Evolutionary conservation across 139 green algal genomes (phyloP), one percentile per base, ranked within the genome.

Genomic region (Ettlia oleoabundans): DNA sequence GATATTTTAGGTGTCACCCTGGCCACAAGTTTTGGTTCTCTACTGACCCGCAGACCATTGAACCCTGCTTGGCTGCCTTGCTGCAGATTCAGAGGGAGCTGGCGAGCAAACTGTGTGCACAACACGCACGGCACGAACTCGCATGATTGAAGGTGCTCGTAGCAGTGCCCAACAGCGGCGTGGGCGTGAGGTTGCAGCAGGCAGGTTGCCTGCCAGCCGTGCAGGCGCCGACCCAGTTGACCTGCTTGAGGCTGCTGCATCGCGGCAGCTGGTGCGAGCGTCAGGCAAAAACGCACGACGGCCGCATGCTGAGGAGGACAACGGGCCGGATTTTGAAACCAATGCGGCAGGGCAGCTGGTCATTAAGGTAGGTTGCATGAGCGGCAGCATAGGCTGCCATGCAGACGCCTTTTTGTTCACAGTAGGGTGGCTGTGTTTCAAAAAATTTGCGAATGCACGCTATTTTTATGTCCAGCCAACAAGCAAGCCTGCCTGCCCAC

Each of bases 221-320:
- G 43, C 32, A 2, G 88, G 79, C 4, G 89, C 64, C 5, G 94
- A 98, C 30, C 93, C 94, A 1, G 78, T 97, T 68, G 90, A 99
- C 80, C 86, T 99, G 61, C 85, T 99, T 79, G 94, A 98, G 35
- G 69, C 86, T 1, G 76, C 76, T 3, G 86, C 88, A 9, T 89
- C 93, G 2, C 84, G 94, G 13, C 64, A 89, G 71, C 69, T 94
- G 26, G 67, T 87, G 83, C 76, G 82, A 68, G 35, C 71, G 42
- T 38, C 62, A 62, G 35, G 80, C 80, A n/a, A 66, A 43, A 47
- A 58, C 33, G 84, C 26, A 53, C 37, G 33, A 67, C 43, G 10
- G n/a, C 42, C 51, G 42, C 24, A 52, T 33, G 52, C 19, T 32
- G 30, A 13, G 18, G 64, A 13, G 10, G 73, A 83, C 40, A 69